Evolutionary conservation across 2,329 filamentous ascomycete species (phyloP).

Genomic region (Calonectria pseudoturangicola): DNA sequence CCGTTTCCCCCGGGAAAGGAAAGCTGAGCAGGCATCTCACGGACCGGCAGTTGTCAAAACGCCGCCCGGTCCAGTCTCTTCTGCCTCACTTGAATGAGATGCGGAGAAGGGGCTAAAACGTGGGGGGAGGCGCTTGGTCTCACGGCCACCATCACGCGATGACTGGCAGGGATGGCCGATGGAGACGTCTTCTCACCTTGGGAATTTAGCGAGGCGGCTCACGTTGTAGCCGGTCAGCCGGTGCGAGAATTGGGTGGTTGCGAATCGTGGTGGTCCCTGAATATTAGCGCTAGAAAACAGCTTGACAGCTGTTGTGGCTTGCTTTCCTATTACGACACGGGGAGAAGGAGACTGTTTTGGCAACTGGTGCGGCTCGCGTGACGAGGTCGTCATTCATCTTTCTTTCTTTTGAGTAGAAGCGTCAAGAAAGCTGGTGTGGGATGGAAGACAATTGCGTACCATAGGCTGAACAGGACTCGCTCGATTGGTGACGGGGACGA

Average conservation of each 20-base stretch:
- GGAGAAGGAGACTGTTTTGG: not conserved
- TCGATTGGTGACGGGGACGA: not conserved
- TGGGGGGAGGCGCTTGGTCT: constrained; percentile 35
- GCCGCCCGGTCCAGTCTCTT: not conserved
- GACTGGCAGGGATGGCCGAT: constrained; percentile 24
- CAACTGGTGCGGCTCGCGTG: constrained; percentile 5
- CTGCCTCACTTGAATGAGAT: constrained; percentile 14
- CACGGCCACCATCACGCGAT: constrained; percentile 29
- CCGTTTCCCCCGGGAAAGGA: not conserved
- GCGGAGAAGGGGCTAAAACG: constrained; percentile 35
- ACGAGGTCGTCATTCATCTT: not conserved
- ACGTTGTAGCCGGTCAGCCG: constrained; percentile 27
- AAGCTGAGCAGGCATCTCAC: constrained; percentile 35
- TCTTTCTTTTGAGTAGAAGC: not conserved
- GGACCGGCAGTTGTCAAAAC: constrained; percentile 36
- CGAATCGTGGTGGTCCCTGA: constrained; percentile 31
- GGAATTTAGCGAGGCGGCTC: constrained; percentile 27
- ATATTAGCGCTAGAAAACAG: constrained; percentile 24
- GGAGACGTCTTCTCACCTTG: constrained; percentile 15
- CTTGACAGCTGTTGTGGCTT: constrained; percentile 30
- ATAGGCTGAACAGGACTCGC: not conserved
- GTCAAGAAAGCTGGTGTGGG: not conserved
- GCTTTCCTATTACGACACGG: constrained; percentile 11
- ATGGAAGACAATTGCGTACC: too few relatives aligned
- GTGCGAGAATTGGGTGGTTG: constrained; percentile 16